These are phyloP conservation scores for Babesia sp. DNA, from an alignment of 169 alveolate genomes.

Conservation along the genomic window DNA sequence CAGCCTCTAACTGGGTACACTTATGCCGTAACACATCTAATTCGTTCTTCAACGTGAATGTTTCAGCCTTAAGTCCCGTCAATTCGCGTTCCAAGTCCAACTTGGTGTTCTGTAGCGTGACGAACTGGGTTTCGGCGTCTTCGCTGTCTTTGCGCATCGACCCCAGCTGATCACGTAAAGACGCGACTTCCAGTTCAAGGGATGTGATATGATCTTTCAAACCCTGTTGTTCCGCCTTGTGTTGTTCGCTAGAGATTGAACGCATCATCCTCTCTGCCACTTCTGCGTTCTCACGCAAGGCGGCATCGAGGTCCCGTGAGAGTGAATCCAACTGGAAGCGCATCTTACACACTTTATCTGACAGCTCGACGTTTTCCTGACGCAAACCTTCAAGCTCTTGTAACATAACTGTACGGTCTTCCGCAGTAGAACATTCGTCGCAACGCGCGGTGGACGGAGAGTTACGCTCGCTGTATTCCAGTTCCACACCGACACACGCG, in stretches of 20 bases:
- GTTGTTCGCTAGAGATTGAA: neutral
- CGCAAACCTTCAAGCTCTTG: neutral
- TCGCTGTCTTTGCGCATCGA: conserved; percentile 7
- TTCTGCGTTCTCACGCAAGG: conserved; percentile 1
- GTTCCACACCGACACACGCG: conserved; percentile 25
- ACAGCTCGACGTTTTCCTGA: conserved; percentile 4
- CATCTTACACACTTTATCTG: neutral
- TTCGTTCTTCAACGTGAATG: neutral
- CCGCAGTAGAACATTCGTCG: neutral
- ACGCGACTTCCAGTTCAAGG: neutral
- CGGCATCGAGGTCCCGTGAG: conserved; percentile 8
- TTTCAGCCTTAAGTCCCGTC: neutral
- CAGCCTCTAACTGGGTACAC: conserved; percentile 5
- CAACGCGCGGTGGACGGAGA: neutral
- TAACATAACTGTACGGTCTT: neutral
- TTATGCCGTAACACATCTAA: conserved; percentile 11
- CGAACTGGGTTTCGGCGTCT: neutral
- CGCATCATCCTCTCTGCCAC: conserved; percentile 12
- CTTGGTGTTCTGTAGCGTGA: conserved; percentile 6
- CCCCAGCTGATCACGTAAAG: neutral
- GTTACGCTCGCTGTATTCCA: neutral
- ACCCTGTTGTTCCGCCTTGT: conserved; percentile 5
- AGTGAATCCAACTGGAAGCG: neutral
- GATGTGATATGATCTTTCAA: neutral
- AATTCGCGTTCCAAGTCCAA: conserved; percentile 21